Base-by-base conservation (phyloP, 805 yeast genomes). In the Cyberlindnera euphorbiiphila region DNA sequence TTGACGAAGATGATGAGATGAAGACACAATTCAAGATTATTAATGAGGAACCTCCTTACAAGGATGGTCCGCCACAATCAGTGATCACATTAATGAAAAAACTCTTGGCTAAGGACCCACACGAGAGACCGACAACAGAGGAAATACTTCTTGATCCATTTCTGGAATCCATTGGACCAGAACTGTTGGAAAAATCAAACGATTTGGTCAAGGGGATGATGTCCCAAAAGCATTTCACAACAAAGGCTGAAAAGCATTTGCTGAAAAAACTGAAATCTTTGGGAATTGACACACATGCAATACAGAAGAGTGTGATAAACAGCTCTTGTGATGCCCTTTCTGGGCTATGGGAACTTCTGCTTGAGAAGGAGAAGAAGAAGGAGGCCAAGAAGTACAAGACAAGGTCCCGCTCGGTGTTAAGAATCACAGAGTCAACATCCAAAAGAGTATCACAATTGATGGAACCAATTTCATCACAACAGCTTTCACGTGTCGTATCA, bases 1-100 rank as follows among this genome's bases (percentile, higher is more conserved):
- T 89, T 62, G 91, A 83, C 51, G 95, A 88, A 28, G 84, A 79
- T 13, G 85, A 78, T 44, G 89, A 81, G 16, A 54, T 72, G 29
- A 71, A 63, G 34, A 81, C 85, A 0, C 76, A 76, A 46, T 59
- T 62, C 47, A 72, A 71, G 44, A 84, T 91, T 29, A 61, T 85
- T 6, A 65, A 73, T 40, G 76, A 68, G 5, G 86, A 79, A 37
- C 97, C 97, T 0, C 43, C 40, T 0, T 85, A 69, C 53, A 62
- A 64, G 16, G 71, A 66, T 5, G 59, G 58, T 13, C 62, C 78
- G 3, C 73, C 78, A 5, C 58, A 54, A 2, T 76, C 76, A 3
- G 74, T 79, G 1, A 66, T 68, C 13, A 64, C 57, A 3, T 59
- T 93, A 20, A 56, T 85, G 1, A 58, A 68, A 42, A 56, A 55